Percentiles rank a stretch among this genome's conserved stretches.
Evolutionary conservation across 495 filamentous ascomycete genomes (phyloP).

Genomic region (Astrothelium subdiscretum): DNA sequence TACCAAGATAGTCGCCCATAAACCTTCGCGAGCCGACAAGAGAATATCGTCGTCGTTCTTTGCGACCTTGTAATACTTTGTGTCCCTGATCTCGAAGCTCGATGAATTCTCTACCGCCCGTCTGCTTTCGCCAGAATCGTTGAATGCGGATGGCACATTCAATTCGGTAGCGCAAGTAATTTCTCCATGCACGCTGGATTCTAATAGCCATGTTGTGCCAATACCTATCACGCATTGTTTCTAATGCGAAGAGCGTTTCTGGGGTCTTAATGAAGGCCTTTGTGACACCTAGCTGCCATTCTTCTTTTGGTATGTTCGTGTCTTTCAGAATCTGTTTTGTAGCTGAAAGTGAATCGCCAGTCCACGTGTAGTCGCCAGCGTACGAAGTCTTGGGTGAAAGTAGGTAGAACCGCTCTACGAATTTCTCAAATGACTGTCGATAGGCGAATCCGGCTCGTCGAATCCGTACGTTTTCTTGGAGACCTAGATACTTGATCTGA

Average conservation of each 20-base stretch:
- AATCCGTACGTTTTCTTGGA: slow-evolving; percentile 98
- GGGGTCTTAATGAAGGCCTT: slow-evolving; percentile 99
- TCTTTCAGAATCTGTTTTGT: slow-evolving; percentile 94
- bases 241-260: slow-evolving; percentile 91
- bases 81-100: slow-evolving; percentile 87
- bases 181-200: slow-evolving; percentile 95
- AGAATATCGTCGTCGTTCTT: slow-evolving; percentile 85
- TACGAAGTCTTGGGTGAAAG: slow-evolving; percentile 91
- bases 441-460: slow-evolving; percentile 94
- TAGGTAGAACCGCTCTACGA: slow-evolving; percentile 93
- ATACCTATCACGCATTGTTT: slow-evolving; percentile 94
- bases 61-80: slow-evolving; percentile 64
- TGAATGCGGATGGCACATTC: slow-evolving; percentile 93
- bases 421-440: slow-evolving; percentile 95
- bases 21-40: slow-evolving; percentile 83
- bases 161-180: slow-evolving; percentile 81
- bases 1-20: slow-evolving; percentile 88
- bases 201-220: slow-evolving; percentile 99
- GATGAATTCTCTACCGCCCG: slow-evolving; percentile 75
- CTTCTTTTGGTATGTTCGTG: slow-evolving; percentile 84
- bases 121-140: slow-evolving; percentile 85
- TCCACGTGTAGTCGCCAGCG: slow-evolving; percentile 95
- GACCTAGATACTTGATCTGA: slow-evolving; percentile 98
- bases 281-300: slow-evolving; percentile 93
- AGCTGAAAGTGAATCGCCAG: slow-evolving; percentile 70